These are phyloP conservation scores for Blepharisma stoltei DNA, from an alignment of 73 alveolate species.

Conservation along the genomic window DNA sequence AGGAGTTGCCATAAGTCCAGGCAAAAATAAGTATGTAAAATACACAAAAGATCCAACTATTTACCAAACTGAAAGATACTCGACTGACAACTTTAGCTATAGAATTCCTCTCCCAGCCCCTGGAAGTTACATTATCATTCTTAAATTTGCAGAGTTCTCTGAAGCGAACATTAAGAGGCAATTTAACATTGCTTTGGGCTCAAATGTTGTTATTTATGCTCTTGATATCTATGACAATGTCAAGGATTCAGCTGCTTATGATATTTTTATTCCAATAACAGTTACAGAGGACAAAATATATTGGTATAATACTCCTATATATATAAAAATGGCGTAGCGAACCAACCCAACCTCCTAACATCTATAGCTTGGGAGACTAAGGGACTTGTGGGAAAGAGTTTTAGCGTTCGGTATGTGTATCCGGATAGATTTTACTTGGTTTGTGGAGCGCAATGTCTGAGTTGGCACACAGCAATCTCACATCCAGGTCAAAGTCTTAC, in stretches of 20 bases:
- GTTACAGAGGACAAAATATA: neutral
- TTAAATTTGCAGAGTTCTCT: neutral
- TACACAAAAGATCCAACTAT: slow-evolving; percentile 7
- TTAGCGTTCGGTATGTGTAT: too few species aligned
- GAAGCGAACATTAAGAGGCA: neutral
- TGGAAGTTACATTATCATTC: neutral
- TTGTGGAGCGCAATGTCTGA: too few species aligned
- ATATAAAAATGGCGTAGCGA: too few species aligned
- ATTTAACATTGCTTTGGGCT: neutral
- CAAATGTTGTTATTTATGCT: neutral
- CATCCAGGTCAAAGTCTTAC: too few species aligned
- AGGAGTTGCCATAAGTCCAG: neutral
- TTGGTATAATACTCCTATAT: neutral
- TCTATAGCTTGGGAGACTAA: too few species aligned
- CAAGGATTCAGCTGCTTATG: neutral
- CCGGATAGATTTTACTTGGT: too few species aligned
- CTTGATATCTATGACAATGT: neutral
- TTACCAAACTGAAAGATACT: slow-evolving; percentile 2
- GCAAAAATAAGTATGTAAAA: neutral
- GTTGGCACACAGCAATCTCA: too few species aligned
- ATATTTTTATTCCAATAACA: neutral
- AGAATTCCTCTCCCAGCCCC: neutral
- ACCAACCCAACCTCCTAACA: too few species aligned
- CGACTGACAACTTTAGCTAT: neutral
- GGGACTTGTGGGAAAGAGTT: too few species aligned